Base-by-base conservation (phyloP, 495 filamentous ascomycete genomes). In the Podospora australis region DNA sequence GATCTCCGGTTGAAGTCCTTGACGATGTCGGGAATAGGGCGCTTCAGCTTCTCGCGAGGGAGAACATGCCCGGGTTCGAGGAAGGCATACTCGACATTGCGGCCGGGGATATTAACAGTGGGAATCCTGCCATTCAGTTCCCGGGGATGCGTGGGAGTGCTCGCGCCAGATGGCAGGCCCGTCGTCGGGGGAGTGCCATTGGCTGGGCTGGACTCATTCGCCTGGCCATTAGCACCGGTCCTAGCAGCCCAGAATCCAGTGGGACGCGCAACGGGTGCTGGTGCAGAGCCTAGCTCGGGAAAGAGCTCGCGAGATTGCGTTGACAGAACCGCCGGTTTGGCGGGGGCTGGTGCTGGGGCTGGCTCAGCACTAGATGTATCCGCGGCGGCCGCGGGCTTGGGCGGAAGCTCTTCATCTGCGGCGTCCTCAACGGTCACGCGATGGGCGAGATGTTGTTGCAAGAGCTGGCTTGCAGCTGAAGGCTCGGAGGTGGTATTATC, bases 281-380 rank as follows among this genome's bases (percentile, higher is more conserved):
- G 73, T 53, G 68, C 71, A 9, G 80, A 79, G 41, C 87, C 92
- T 39, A 98, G 75, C 28, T 88, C 80, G 16, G 92, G 92, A 70
- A 98, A 98, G 32, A 83, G 70, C 66, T 96, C 91, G 59, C 90
- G 86, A 3, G 90, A 96, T 53, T 83, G 74, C 6, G 88, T 85
- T 61, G 35, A 69, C 61, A 9, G 86, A 34, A 77, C 80, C 28
- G 77, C 77, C 6, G 77, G 73, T 62, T 81, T 84, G 39, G 77
- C 62, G 20, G 79, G 74, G 51, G 74, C 54, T 17, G 69, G 52
- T 23, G 66, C 69, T 28, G 75, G 46, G 34, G 64, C 63, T 19
- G 63, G 47, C 28, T 68, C 63, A 39, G 56, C 53, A 34, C 58
- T 51, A n/a, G 67, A 50, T n/a, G 57, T 53, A 22, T 70, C 64